A percentile compares a stretch with the other conserved stretches of the same genome.
Evolutionary conservation across 768 basidiomycete species (phyloP).

Genomic region (Boletus sp.): DNA sequence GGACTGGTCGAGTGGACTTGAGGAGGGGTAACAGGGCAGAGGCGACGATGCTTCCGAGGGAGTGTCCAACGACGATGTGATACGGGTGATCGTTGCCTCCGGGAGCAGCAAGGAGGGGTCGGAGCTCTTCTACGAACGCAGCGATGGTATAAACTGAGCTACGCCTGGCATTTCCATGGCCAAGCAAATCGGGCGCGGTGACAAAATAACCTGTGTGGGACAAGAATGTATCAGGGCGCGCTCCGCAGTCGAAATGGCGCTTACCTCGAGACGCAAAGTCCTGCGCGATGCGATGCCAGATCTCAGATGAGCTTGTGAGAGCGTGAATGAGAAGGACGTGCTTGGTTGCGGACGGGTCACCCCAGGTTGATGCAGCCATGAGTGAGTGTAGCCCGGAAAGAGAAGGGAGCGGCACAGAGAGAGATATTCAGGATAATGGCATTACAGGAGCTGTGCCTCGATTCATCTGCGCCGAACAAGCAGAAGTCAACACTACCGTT

Average conservation of each 20-base stretch:
- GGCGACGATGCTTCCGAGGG: slow-evolving; percentile 19
- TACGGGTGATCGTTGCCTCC: not conserved
- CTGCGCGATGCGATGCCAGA: slow-evolving; percentile 15
- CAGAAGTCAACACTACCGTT: no score
- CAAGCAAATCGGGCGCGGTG: slow-evolving; percentile 24
- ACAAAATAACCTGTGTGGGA: slow-evolving; percentile 22
- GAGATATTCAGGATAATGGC: no score
- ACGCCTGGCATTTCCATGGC: slow-evolving; percentile 15
- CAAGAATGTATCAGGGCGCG: not conserved
- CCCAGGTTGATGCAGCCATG: slow-evolving; percentile 17
- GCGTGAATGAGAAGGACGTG: slow-evolving; percentile 23
- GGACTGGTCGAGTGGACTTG: slow-evolving; percentile 1
- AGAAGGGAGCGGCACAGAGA: no score
- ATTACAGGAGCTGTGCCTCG: no score
- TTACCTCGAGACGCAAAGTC: slow-evolving; percentile 18
- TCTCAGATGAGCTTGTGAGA: slow-evolving; percentile 11
- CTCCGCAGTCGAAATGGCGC: not conserved
- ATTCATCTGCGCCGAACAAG: no score
- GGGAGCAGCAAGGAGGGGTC: not conserved
- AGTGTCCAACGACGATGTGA: slow-evolving; percentile 19
- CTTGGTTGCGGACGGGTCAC: slow-evolving; percentile 15
- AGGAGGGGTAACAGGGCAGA: slow-evolving; percentile 15
- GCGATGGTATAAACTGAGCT: slow-evolving; percentile 14
- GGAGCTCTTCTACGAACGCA: slow-evolving; percentile 13
- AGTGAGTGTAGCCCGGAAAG: no score